These are phyloP conservation scores for Candida fluviatilis DNA, from an alignment of 805 yeast species.

Conservation along the genomic window DNA sequence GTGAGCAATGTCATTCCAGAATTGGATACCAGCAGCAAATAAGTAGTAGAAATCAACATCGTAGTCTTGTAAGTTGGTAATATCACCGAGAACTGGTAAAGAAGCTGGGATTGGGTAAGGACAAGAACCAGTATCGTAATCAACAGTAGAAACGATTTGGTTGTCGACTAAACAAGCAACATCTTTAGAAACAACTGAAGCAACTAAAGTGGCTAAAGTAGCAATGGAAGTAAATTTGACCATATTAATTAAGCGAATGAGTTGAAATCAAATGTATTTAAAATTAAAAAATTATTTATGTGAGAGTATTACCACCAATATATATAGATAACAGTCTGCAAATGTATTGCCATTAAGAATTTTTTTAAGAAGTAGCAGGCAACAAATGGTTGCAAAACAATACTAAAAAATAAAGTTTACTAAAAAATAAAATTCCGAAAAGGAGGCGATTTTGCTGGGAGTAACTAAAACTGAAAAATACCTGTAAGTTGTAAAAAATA, in stretches of 20 bases:
- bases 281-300: neutral
- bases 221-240: constrained; percentile 4
- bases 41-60: constrained; percentile 34
- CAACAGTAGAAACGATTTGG: constrained; percentile 29
- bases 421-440: too few species aligned
- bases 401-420: too few species aligned
- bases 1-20: constrained; percentile 29
- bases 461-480: too few species aligned
- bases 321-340: too few species aligned
- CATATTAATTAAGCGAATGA: constrained; percentile 3
- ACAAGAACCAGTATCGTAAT: constrained; percentile 37
- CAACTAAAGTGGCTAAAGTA: constrained; percentile 13
- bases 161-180: constrained; percentile 38
- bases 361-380: too few species aligned
- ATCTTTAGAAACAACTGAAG: constrained; percentile 25
- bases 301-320: too few species aligned
- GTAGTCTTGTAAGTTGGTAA: constrained; percentile 26
- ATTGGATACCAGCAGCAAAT: constrained; percentile 17
- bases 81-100: constrained; percentile 26
- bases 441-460: too few species aligned
- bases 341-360: too few species aligned
- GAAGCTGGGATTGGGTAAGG: constrained; percentile 30
- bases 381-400: too few species aligned
- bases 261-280: neutral
- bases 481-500: too few species aligned